Evolutionary conservation across 345 rosid species (phyloP).

Genomic region (Dipteronia sinensis): DNA sequence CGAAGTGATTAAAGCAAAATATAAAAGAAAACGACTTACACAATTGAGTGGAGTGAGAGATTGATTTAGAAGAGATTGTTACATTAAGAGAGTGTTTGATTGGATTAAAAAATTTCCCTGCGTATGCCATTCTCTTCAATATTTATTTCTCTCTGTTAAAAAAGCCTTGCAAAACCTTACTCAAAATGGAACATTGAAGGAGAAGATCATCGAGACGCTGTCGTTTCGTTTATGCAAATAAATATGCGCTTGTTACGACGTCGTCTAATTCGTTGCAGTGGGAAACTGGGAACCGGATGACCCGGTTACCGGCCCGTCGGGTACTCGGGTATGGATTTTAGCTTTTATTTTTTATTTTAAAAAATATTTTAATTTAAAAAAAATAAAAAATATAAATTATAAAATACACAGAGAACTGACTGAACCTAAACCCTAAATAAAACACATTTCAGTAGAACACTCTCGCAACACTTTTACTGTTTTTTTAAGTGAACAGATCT

Average conservation of each 20-base stretch:
- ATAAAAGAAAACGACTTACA: constrained; percentile 12
- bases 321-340: too few relatives aligned
- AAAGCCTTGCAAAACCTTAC: neutral
- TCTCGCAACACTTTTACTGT: neutral
- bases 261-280: too few relatives aligned
- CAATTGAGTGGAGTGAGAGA: constrained; percentile 19
- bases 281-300: too few relatives aligned
- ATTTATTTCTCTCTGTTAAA: neutral
- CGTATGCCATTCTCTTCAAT: constrained; percentile 26
- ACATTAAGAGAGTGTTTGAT: constrained; percentile 13
- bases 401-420: neutral
- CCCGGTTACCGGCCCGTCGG: too few relatives aligned
- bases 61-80: neutral
- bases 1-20: neutral
- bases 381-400: too few relatives aligned
- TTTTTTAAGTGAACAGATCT: neutral
- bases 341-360: too few relatives aligned
- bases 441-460: neutral
- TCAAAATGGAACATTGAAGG: neutral
- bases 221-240: neutral
- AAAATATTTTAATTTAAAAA: too few relatives aligned
- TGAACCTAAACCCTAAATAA: neutral
- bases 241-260: neutral
- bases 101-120: constrained; percentile 27
- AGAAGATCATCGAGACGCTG: neutral